Evolutionary conservation across 345 rosid genomes (phyloP), one percentile per base, ranked within the genome.

Genomic region (Raphanus sativus): DNA sequence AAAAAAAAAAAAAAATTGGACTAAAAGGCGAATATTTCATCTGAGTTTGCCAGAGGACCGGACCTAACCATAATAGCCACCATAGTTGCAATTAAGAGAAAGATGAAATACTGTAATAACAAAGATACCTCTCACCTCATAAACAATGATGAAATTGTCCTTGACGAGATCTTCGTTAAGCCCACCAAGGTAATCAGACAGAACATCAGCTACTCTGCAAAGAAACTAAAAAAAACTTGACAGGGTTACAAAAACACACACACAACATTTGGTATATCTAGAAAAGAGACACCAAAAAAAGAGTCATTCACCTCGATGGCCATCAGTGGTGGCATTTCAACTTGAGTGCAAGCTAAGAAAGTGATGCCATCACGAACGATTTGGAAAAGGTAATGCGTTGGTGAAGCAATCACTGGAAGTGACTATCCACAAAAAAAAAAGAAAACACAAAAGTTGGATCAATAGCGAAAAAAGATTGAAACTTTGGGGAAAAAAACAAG

Each of bases 251-350:
- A 42, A 65, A 34, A 34, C 9, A 34, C 8, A 40, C 17, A 78
- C 70, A 34, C n/a, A 5, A 30, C 10, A 58, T 26, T 74, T 6
- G 8, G 70, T 42, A 24, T 30, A 75, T 38, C 68, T 56, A 29
- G 5, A 11, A 34, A 33, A 32, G 16, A 48, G 13, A 24, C 5
- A 16, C 2, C 11, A 42, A 12, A 16, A 17, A 12, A 28, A 17
- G n/a, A 33, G 38, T 55, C 33, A 38, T 9, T 77, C 81, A 92
- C 99, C 97, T 95, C 99, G 74, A 92, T 87, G 29, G 88, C 99
- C 98, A 95, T 89, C 85, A 95, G 75, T 40, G 99, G 97, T 3
- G 96, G 96, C 98, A 95, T 92, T 84, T 92, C 99, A 70, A 95
- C 96, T 82, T 92, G 99, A 78, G 92, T 92, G 73, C 99, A 92